Conservation (phyloP, 202 grass and related monocot species). For the Schoenoplectus tabernaemontani region DNA sequence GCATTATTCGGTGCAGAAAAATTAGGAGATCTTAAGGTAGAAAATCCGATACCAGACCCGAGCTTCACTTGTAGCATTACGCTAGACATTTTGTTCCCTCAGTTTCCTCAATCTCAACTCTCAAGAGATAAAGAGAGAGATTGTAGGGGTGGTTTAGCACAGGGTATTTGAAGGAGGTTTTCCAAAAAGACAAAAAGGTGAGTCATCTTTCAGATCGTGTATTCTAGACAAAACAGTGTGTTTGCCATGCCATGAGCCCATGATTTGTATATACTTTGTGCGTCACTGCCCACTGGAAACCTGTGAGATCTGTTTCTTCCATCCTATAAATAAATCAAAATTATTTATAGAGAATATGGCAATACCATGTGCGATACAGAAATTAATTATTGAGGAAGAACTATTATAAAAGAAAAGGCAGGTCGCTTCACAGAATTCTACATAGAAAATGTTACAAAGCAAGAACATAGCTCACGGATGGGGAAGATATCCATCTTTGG, state of each 20-base stretch:
- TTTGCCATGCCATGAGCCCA: too few relatives aligned
- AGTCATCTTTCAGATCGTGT: neutral
- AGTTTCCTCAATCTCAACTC: neutral
- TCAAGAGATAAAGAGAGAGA: neutral
- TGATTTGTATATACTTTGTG: too few relatives aligned
- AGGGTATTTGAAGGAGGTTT: conserved; percentile 1
- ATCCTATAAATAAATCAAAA: too few relatives aligned
- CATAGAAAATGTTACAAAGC: neutral
- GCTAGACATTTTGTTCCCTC: neutral
- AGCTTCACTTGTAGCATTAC: neutral
- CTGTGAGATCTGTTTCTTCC: too few relatives aligned
- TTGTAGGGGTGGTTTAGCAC: neutral
- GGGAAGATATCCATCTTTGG: neutral
- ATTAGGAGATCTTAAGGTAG: neutral
- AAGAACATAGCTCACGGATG: neutral
- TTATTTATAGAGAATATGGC: too few relatives aligned
- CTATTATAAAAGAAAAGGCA: too few relatives aligned
- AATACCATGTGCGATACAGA: too few relatives aligned
- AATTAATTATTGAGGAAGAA: too few relatives aligned
- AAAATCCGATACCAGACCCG: neutral
- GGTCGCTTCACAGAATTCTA: neutral
- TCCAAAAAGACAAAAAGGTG: neutral
- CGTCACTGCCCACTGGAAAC: too few relatives aligned
- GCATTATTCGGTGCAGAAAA: neutral
- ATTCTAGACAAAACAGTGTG: neutral